A percentile compares a stretch with the other conserved stretches of the same genome.
Evolutionary conservation across 2,329 filamentous ascomycete genomes (phyloP).

Genomic region (Cordyceps javanica): DNA sequence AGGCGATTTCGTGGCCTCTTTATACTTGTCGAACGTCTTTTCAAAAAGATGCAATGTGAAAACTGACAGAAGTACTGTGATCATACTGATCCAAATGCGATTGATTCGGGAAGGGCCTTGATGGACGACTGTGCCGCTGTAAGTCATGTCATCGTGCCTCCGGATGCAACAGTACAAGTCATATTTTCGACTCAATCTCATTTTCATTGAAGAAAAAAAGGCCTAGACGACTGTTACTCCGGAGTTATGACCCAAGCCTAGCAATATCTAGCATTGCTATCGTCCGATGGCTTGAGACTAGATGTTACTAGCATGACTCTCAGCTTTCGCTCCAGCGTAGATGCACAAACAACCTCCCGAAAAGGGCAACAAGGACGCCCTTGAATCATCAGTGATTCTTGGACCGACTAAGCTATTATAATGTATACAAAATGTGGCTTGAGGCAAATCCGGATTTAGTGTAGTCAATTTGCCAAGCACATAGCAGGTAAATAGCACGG

Average conservation of each 20-base stretch:
- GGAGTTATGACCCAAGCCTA: neutral
- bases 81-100: no score
- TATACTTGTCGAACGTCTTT: neutral
- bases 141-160: neutral
- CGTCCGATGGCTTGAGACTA: neutral
- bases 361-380: neutral
- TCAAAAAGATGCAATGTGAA: neutral
- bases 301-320: neutral
- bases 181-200: neutral
- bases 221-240: neutral
- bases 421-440: neutral
- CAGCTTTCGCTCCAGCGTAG: neutral
- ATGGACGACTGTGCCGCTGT: neutral
- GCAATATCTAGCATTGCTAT: neutral
- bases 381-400: neutral
- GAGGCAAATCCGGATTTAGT: neutral
- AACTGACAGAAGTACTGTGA: neutral
- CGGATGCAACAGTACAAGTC: neutral
- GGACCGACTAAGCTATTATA: neutral
- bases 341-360: neutral
- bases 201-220: neutral
- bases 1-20: neutral
- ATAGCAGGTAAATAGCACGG: neutral
- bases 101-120: neutral
- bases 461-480: neutral